Base-by-base conservation (phyloP, 352 stramenopile species). In the Pythium rishiriense region DNA sequence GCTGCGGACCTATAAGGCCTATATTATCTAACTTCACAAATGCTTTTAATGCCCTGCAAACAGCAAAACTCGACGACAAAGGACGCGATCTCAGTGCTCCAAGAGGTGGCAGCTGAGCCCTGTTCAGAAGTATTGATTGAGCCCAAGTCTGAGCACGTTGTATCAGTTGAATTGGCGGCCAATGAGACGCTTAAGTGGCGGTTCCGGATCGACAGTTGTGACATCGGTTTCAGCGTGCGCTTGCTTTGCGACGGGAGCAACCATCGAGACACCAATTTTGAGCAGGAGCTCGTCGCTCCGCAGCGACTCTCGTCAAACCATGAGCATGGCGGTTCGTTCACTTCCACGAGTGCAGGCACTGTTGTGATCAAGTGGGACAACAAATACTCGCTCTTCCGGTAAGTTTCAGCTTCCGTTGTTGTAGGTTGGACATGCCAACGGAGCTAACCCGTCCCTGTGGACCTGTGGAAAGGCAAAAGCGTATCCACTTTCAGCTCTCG, bases 341-440 rank as follows among this genome's bases (percentile, higher is more conserved):
- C 67, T 26, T 48, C 79, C 21, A 39, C 50, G 10, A 64, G 3
- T 31, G 47, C 66, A 9, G 77, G 81, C 3, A 90, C 75, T 8
- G 58, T 87, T 46, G 59, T 82, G 24, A 73, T 87, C 52, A 88
- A 64, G 24, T 90, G 81, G 81, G 74, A 88, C 58, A 90, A 90
- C 59, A 75, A 63, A 8, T 87, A 79, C 51, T 90, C 81, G 0
- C 49, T 73, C 15, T 68, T 87, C 39, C 74, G 79, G 81, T 90
- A 64, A 43, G 37, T 43, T n/a, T n/a, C n/a, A n/a, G n/a, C 37
- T 4, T n/a, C 9, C 11, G 3, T 12, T 21, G 19, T n/a, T 43
- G 37, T 6, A 43, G 7, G 11, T 15, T 39, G 33, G 11, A 2
- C 33, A 14, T 39, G 33, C 33, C 33, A 15, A 39, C 33, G 11